Evolutionary conservation across 306 rosid genomes (phyloP).

Genomic region (Cucumis cinereus): DNA sequence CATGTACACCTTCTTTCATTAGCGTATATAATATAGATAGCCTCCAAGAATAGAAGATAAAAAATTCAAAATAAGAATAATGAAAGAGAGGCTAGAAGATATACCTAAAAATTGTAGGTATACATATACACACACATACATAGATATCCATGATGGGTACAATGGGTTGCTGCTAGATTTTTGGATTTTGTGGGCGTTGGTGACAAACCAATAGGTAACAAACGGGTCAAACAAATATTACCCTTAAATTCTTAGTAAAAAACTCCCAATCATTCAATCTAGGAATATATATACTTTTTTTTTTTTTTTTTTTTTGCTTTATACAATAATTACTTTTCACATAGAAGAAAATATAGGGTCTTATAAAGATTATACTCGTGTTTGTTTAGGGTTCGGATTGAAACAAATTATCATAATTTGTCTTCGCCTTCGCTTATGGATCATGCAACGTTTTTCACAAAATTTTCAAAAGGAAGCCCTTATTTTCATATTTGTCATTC

Average conservation of each 20-base stretch:
- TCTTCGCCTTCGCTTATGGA: too few species aligned
- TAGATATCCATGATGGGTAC: neutral
- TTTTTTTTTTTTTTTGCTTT: too few species aligned
- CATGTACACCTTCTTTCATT: too few species aligned
- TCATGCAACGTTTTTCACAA: too few species aligned
- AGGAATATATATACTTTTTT: neutral
- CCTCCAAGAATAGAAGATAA: neutral
- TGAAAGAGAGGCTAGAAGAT: neutral
- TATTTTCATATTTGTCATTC: neutral
- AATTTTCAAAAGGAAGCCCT: too few species aligned
- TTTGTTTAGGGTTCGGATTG: neutral
- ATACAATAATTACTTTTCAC: too few species aligned
- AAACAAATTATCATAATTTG: neutral
- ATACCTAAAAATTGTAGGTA: neutral
- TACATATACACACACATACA: neutral
- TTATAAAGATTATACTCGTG: neutral
- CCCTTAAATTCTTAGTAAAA: neutral
- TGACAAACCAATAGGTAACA: neutral
- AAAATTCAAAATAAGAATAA: neutral
- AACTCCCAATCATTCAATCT: neutral
- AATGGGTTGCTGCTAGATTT: neutral
- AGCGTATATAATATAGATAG: neutral
- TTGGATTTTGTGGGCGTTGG: neutral
- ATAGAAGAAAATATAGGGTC: neutral
- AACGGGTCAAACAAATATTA: neutral